Evolutionary conservation across 139 green algal species (phyloP).

Genomic region (Chlamydomonas eustigma): DNA sequence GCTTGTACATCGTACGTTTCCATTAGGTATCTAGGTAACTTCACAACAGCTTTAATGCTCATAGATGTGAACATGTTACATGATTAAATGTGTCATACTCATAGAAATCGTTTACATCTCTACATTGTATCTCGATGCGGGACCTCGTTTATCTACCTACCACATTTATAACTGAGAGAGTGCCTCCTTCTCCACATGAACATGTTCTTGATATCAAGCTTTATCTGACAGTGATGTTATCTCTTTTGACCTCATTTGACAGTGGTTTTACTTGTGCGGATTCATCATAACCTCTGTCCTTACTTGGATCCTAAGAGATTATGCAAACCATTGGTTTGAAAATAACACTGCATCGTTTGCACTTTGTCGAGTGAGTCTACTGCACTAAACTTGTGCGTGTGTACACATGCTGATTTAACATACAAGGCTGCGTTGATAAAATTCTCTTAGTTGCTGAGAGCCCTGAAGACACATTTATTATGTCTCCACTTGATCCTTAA

Average conservation of each 20-base stretch:
- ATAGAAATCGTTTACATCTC: too few species aligned
- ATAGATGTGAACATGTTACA: too few species aligned
- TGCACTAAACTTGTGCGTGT: not conserved
- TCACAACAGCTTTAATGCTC: too few species aligned
- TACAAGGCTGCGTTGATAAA: not conserved
- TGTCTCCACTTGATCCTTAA: not conserved
- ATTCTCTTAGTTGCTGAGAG: not conserved
- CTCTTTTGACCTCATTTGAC: not conserved
- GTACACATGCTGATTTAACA: not conserved
- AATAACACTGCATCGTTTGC: not conserved
- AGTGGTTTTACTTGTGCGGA: conserved; percentile 8
- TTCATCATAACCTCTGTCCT: not conserved
- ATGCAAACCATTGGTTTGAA: conserved; percentile 2
- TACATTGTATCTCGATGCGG: too few species aligned
- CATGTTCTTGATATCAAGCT: too few species aligned
- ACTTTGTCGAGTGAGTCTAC: not conserved
- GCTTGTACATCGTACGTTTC: too few species aligned
- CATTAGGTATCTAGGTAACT: too few species aligned
- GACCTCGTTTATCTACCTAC: too few species aligned
- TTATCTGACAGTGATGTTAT: too few species aligned
- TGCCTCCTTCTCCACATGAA: too few species aligned
- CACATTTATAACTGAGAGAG: too few species aligned
- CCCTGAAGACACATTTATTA: not conserved
- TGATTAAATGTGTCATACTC: too few species aligned
- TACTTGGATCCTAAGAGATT: conserved; percentile 7